Conservation (phyloP, 805 yeast genomes). For the Ogataea kodamae region DNA sequence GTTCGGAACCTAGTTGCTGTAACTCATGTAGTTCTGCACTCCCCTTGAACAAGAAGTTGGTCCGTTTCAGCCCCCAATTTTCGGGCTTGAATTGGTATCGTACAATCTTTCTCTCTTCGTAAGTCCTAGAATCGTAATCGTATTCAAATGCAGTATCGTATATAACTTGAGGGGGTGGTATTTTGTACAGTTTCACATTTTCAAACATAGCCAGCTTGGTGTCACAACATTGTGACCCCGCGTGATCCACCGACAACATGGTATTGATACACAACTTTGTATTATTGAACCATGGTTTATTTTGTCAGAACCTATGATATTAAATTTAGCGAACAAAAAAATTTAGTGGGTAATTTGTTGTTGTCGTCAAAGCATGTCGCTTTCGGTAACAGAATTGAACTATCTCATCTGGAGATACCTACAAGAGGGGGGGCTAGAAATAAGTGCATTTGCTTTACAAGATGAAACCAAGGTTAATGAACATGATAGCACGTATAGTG, state of each 20-base stretch:
- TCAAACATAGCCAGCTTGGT: conserved; percentile 24
- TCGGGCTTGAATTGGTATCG: conserved; percentile 19
- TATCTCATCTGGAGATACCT: conserved; percentile 90
- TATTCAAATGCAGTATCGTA: conserved; percentile 11
- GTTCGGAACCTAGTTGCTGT: conserved; percentile 11
- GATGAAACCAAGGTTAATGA: conserved; percentile 64
- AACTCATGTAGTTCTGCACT: conserved; percentile 23
- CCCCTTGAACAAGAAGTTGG: conserved; percentile 23
- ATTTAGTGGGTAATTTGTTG: conserved; percentile 10
- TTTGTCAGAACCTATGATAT: conserved; percentile 5
- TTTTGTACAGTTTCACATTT: conserved; percentile 27
- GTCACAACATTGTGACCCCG: conserved; percentile 17
- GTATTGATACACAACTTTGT: too few relatives aligned
- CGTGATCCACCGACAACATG: conserved; percentile 18
- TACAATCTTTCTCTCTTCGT: conserved; percentile 12
- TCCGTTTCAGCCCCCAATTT: conserved; percentile 15
- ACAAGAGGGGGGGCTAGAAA: conserved; percentile 77
- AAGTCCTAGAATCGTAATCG: conserved; percentile 5
- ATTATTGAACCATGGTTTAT: conserved; percentile 7
- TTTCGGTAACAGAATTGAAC: conserved; percentile 80
- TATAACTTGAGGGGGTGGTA: conserved; percentile 22
- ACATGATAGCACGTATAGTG: conserved; percentile 49
- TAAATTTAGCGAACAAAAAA: conserved; percentile 2
- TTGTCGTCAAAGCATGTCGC: conserved; percentile 51
- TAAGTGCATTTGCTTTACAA: conserved; percentile 76